Evolutionary conservation across 2,329 filamentous ascomycete genomes (phyloP).

Genomic region (Cladosporium sp.): DNA sequence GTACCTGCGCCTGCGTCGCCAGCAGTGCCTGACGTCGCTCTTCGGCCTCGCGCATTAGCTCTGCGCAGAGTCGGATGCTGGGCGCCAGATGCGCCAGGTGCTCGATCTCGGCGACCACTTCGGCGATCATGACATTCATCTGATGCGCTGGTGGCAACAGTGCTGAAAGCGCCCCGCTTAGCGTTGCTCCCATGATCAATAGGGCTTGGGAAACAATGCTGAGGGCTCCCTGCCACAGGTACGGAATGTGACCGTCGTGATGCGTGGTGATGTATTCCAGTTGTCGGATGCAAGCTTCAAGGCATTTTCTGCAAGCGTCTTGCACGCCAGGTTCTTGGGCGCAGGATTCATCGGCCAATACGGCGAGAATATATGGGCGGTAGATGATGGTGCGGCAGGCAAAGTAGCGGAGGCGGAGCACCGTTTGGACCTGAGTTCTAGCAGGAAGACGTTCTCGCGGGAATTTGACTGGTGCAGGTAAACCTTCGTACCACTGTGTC

Average conservation of each 20-base stretch:
- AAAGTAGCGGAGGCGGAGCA: constrained; percentile 76
- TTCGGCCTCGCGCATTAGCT: constrained; percentile 77
- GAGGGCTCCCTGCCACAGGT: constrained; percentile 81
- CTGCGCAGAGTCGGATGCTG: constrained; percentile 72
- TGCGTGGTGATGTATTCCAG: constrained; percentile 76
- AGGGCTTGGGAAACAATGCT: constrained; percentile 81
- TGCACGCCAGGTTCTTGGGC: constrained; percentile 70
- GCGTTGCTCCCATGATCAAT: constrained; percentile 79
- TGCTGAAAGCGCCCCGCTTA: constrained; percentile 70
- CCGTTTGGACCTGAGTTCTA: constrained; percentile 74
- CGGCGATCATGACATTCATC: constrained; percentile 74
- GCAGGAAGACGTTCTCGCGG: constrained; percentile 68
- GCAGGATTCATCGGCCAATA: constrained; percentile 74
- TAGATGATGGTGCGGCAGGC: constrained; percentile 86
- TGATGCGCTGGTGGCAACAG: constrained; percentile 60
- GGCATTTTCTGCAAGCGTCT: constrained; percentile 76
- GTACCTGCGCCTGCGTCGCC: constrained; percentile 17
- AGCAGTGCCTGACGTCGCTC: constrained; percentile 64
- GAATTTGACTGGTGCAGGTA: constrained; percentile 74
- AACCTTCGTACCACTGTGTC: constrained; percentile 79
- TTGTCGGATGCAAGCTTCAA: constrained; percentile 78
- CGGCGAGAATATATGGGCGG: constrained; percentile 77
- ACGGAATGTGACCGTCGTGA: constrained; percentile 80
- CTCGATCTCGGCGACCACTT: constrained; percentile 74
- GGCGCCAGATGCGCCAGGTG: constrained; percentile 73